These are phyloP conservation scores for Lipomyces spencermartinsiae DNA, from an alignment of 805 yeast genomes.

Conservation along the genomic window DNA sequence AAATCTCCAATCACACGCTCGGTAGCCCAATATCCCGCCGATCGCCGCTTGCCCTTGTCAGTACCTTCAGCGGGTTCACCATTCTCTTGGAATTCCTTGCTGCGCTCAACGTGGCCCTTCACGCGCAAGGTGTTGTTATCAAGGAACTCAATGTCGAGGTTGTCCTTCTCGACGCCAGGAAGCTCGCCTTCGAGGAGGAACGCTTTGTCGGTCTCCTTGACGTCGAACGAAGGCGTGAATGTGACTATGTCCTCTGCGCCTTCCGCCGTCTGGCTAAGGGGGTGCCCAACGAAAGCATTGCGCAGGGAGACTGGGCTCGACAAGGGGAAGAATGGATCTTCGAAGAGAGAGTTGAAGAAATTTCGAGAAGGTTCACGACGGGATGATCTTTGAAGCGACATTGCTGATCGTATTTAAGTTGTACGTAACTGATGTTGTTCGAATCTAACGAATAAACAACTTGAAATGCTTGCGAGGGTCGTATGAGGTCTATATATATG, in stretches of 20 bases:
- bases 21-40: conserved; percentile 32
- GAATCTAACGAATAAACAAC: neutral
- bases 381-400: neutral
- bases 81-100: conserved; percentile 25
- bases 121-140: conserved; percentile 35
- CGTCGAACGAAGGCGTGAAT: conserved; percentile 33
- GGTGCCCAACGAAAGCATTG: neutral
- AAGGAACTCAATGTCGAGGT: conserved; percentile 34
- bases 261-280: neutral
- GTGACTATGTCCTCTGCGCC: conserved; percentile 3
- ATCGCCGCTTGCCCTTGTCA: conserved; percentile 9
- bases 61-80: neutral
- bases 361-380: neutral
- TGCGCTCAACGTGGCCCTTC: conserved; percentile 31
- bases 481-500: neutral
- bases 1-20: conserved; percentile 37
- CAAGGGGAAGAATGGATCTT: conserved; percentile 17
- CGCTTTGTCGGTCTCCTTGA: conserved; percentile 35
- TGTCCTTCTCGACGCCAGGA: conserved; percentile 36
- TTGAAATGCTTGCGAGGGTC: neutral
- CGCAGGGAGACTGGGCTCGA: conserved; percentile 9
- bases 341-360: neutral
- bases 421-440: neutral
- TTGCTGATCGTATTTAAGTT: neutral
- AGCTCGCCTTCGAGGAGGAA: conserved; percentile 37